Conservation (phyloP, 192 early-diverging fungal genomes). For the Phycomyces blakesleeanus region DNA sequence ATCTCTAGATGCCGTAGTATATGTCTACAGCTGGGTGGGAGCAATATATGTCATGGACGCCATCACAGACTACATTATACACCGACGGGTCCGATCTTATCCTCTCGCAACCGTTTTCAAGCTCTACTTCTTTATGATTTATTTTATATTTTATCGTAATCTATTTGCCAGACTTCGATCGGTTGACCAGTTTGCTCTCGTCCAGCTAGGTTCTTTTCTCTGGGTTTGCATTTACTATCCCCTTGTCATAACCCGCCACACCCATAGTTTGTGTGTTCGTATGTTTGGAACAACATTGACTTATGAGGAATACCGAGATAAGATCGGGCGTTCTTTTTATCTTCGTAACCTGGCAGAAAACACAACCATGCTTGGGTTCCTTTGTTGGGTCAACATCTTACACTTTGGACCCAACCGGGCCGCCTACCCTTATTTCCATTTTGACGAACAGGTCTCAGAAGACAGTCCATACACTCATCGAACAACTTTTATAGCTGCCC, state of each 20-base stretch:
- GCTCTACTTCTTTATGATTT: conserved; percentile 77
- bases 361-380: conserved; percentile 71
- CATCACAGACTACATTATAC: conserved; percentile 64
- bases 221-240: conserved; percentile 77
- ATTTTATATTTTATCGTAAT: conserved; percentile 79
- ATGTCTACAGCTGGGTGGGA: conserved; percentile 72
- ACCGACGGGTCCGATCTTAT: conserved; percentile 58
- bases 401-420: conserved; percentile 66
- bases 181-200: conserved; percentile 57
- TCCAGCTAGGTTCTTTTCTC: conserved; percentile 67
- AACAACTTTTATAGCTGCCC: conserved; percentile 57
- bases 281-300: conserved; percentile 57
- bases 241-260: conserved; percentile 59
- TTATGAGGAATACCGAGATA: conserved; percentile 63
- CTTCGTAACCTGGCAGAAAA: conserved; percentile 75
- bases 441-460: conserved; percentile 42
- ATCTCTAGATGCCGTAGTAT: conserved; percentile 57
- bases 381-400: conserved; percentile 66
- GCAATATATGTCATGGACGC: conserved; percentile 66
- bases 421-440: conserved; percentile 69
- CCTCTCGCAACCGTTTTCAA: conserved; percentile 67
- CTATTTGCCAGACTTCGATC: conserved; percentile 70
- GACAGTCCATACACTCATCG: conserved; percentile 46
- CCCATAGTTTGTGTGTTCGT: conserved; percentile 47
- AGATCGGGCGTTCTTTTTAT: conserved; percentile 67